These are phyloP conservation scores for Ophiocytium majus DNA, from an alignment of 352 stramenopile species.

Conservation along the genomic window DNA sequence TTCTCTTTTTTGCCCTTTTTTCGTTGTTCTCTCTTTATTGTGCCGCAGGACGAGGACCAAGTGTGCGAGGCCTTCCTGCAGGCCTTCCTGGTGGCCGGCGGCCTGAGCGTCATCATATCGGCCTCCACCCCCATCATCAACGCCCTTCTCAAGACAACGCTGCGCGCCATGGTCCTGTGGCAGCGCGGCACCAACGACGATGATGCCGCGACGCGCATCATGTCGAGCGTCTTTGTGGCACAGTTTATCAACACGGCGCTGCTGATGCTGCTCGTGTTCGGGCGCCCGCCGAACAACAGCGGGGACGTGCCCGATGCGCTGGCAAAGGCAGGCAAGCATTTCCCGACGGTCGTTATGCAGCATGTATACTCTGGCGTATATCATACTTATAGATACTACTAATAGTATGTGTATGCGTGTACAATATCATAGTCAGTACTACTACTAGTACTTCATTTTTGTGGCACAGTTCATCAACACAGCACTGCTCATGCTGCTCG, in stretches of 20 bases:
- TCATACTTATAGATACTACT: no score
- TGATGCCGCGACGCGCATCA: slow-evolving; percentile 41
- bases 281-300: slow-evolving; percentile 26
- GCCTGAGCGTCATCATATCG: slow-evolving; percentile 33
- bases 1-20: no score
- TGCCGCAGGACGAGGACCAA: slow-evolving; percentile 19
- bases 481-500: slow-evolving; percentile 43
- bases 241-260: slow-evolving; percentile 51
- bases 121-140: slow-evolving; percentile 43
- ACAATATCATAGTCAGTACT: no score
- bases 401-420: no score
- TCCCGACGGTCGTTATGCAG: no score
- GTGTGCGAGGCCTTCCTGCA: slow-evolving; percentile 37
- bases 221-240: slow-evolving; percentile 41
- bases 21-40: no score
- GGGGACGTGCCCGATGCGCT: no score
- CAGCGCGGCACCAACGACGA: slow-evolving; percentile 50
- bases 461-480: slow-evolving; percentile 51
- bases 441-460: no score
- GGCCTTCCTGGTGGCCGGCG: slow-evolving; percentile 33
- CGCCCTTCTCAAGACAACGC: slow-evolving; percentile 19
- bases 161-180: slow-evolving; percentile 34
- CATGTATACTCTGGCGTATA: no score
- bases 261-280: slow-evolving; percentile 48
- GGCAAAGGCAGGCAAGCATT: no score